Conservation (phyloP, 768 basidiomycete species). For the Tephrocybe sp. region DNA sequence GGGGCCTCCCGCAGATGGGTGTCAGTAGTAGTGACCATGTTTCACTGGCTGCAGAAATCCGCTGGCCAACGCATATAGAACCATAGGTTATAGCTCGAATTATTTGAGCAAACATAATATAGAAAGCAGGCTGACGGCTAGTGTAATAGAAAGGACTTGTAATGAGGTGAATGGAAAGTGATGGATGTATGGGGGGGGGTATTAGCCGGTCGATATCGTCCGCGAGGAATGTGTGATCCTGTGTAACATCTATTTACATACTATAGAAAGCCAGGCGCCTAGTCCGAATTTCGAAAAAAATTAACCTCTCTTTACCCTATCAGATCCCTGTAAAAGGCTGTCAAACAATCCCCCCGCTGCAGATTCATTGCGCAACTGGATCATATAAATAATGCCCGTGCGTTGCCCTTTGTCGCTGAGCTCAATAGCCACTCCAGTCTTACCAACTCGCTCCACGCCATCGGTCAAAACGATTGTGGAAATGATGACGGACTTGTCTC, state of each 20-base stretch:
- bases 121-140: conserved; percentile 14
- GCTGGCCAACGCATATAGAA: conserved; percentile 22
- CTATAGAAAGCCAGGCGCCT: conserved; percentile 1
- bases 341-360: conserved; percentile 85
- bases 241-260: conserved; percentile 2
- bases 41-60: conserved; percentile 69
- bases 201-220: conserved; percentile 10
- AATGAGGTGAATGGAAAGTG: conserved; percentile 13
- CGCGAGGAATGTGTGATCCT: too few species aligned
- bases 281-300: not conserved
- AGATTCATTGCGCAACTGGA: conserved; percentile 89
- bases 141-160: conserved; percentile 14
- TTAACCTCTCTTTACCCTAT: conserved; percentile 41
- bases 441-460: conserved; percentile 97
- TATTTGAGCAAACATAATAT: conserved; percentile 15
- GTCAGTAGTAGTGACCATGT: conserved; percentile 89
- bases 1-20: conserved; percentile 77
- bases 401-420: conserved; percentile 88
- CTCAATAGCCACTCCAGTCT: conserved; percentile 97
- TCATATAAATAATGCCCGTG: conserved; percentile 96
- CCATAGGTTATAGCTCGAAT: conserved; percentile 14
- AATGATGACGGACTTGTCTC: conserved; percentile 79
- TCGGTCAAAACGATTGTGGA: conserved; percentile 95
- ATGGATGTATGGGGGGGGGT: conserved; percentile 8
- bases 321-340: conserved; percentile 84